Percentiles rank a stretch among this genome's conserved stretches.
These are phyloP conservation scores for Alectoria sarmentosa DNA, from an alignment of 495 filamentous ascomycete species.

Conservation along the genomic window DNA sequence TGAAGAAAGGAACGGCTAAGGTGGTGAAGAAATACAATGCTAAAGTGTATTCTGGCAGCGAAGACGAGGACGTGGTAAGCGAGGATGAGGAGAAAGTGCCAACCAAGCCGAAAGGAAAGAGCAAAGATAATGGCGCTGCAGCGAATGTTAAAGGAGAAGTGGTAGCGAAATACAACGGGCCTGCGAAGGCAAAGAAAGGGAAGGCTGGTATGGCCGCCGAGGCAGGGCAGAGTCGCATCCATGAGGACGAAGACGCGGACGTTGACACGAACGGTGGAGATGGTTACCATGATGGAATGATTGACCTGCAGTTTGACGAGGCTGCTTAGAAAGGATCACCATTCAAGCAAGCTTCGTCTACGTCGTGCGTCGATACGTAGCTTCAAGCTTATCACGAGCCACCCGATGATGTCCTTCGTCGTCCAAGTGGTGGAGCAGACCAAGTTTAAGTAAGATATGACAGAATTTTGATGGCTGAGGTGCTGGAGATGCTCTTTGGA, in stretches of 20 bases:
- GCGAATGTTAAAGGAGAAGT: conserved; percentile 1
- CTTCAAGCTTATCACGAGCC: neutral
- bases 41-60: neutral
- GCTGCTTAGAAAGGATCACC: neutral
- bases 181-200: conserved; percentile 9
- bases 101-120: neutral
- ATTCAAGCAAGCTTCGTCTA: neutral
- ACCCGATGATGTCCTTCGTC: neutral
- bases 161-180: neutral
- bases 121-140: neutral
- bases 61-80: neutral
- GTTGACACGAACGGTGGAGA: neutral
- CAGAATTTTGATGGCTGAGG: neutral
- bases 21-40: conserved; percentile 4
- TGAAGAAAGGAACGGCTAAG: conserved; percentile 14
- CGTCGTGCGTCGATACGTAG: neutral
- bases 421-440: neutral
- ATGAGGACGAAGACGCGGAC: conserved; percentile 1
- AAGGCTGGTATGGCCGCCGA: conserved; percentile 2
- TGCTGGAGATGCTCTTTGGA: neutral
- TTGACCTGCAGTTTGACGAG: neutral
- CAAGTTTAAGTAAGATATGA: neutral
- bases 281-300: neutral
- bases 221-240: neutral
- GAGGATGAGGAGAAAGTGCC: neutral